A percentile compares a stretch with the other conserved stretches of the same genome.
Conservation (phyloP, 1,139 yeast genomes). For the Lodderomyces beijingensis region DNA sequence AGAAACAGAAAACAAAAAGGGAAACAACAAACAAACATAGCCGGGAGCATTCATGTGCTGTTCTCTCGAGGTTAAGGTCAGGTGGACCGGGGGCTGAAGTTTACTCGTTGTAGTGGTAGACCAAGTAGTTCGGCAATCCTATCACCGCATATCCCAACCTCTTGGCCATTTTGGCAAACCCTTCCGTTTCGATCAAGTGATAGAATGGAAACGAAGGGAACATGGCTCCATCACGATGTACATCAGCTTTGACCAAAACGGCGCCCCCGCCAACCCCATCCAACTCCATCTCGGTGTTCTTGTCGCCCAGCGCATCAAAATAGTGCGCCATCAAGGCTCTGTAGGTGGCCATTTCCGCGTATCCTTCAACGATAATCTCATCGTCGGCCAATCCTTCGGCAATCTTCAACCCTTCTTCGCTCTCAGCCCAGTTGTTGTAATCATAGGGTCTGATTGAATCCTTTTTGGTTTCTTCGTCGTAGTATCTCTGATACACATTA, state of each 20-base stretch:
- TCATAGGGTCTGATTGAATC: conserved; percentile 83
- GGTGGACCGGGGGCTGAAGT: no score
- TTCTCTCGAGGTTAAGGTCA: no score
- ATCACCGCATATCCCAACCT: conserved; percentile 85
- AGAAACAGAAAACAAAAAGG: no score
- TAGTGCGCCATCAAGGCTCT: conserved; percentile 94
- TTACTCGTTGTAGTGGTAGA: conserved; percentile 74
- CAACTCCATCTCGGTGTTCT: conserved; percentile 63
- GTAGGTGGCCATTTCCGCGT: conserved; percentile 87
- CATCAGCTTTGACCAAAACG: conserved; percentile 90
- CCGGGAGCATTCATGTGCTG: no score
- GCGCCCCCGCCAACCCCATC: conserved; percentile 99
- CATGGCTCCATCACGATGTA: conserved; percentile 98
- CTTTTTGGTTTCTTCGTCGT: conserved; percentile 52
- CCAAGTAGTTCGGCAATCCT: conserved; percentile 92
- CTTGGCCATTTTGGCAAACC: conserved; percentile 97
- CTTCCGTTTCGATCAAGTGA: conserved; percentile 95
- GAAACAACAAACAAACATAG: no score
- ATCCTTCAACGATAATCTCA: conserved; percentile 90
- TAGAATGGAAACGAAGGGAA: conserved; percentile 98
- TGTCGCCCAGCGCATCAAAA: conserved; percentile 62
- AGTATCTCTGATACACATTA: conserved; percentile 83
- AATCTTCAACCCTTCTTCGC: conserved; percentile 74
- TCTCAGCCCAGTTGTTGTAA: conserved; percentile 94
- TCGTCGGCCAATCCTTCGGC: conserved; percentile 75